Base-by-base conservation (phyloP, 495 filamentous ascomycete species). In the Penicillium egyptiacum region DNA sequence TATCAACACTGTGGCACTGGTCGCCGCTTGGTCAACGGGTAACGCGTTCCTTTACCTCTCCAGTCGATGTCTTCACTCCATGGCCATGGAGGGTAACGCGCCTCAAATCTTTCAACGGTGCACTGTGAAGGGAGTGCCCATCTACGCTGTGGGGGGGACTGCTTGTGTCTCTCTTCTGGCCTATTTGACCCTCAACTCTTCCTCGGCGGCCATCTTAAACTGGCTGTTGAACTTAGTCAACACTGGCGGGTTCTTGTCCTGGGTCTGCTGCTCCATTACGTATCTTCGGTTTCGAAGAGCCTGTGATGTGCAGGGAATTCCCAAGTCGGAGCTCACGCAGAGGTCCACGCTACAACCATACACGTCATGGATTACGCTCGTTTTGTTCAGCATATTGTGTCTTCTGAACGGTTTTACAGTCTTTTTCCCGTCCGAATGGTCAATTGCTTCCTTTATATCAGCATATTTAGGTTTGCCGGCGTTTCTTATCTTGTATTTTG, bases 21-120 rank as follows among this genome's bases (percentile, higher is more conserved):
- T 76, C 45, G 83, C 83, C 0, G 85, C 84, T 12, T 79, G 80
- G 58, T 88, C 85, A 4, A 77, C 83, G 2, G 88, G 81, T 31
- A 92, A 91, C 63, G 81, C 86, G 2, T 89, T 86, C 75, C 77
- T 90, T 51, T 92, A 88, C 71, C 88, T 84, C 5, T 85, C 83
- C 19, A 85, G 81, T 7, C 82, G 89, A 26, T 83, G 66, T n/a
- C 66, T 80, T 11, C 79, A 79, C 56, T 73, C 74, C 11, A 61
- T 80, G 10, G 75, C 78, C 8, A 57, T 76, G 7, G 55, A 62
- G n/a, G 71, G 72, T 5, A 66, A 70, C 22, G 73, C 75, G 0
- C 75, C 75, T 0, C 56, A 45, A 16, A 59, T 75, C 30, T 75
- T 79, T 60, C 62, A 50, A 16, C 58, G 54, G 3, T 75, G 71